Conservation (phyloP, 2,329 filamentous ascomycete species). For the Teratosphaeria nubilosa region DNA sequence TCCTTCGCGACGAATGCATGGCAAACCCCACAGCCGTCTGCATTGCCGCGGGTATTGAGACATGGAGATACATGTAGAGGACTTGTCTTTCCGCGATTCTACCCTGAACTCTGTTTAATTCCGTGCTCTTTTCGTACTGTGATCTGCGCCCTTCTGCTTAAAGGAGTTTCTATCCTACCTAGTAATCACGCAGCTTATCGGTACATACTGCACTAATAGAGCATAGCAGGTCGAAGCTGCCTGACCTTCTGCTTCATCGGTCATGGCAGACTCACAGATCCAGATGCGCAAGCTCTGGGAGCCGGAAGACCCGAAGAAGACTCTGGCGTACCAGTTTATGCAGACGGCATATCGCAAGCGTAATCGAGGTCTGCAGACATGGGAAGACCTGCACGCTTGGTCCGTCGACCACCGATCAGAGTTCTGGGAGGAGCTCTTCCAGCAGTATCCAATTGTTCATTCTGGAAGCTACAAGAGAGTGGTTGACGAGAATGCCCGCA, state of each 20-base stretch:
- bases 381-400: constrained; percentile 59
- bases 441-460: constrained; percentile 51
- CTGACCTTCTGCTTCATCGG: not conserved
- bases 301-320: constrained; percentile 31
- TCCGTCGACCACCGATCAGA: constrained; percentile 51
- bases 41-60: not conserved
- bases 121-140: too few relatives aligned
- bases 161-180: too few relatives aligned
- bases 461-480: constrained; percentile 42
- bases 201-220: too few relatives aligned
- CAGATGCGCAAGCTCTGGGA: constrained; percentile 39
- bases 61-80: too few relatives aligned
- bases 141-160: too few relatives aligned
- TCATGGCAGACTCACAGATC: constrained; percentile 10
- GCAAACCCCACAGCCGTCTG: not conserved
- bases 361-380: constrained; percentile 52
- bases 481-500: constrained; percentile 59
- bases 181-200: too few relatives aligned
- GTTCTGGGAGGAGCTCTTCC: constrained; percentile 59
- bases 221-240: not conserved
- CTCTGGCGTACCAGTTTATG: constrained; percentile 59
- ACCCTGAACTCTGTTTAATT: not conserved
- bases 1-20: not conserved
- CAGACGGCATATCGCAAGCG: constrained; percentile 51
- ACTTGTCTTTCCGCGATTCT: not conserved